Evolutionary conservation across 352 stramenopile species (phyloP), one percentile per base, ranked within the genome.

Genomic region (Pythium folliculosum): DNA sequence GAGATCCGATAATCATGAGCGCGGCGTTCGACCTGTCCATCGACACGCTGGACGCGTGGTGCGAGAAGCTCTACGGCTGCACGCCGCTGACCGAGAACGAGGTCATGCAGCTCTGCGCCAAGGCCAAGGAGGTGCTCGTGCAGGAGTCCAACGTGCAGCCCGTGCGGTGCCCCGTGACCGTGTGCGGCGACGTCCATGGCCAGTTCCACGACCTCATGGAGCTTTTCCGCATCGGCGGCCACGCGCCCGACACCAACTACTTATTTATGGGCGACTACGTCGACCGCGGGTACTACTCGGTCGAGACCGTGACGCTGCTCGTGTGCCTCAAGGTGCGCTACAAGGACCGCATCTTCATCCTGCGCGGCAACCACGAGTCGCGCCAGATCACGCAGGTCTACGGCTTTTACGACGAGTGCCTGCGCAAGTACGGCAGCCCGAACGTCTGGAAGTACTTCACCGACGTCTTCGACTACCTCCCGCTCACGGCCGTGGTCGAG

Each of bases 251-350:
- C 71, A 97, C 96, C 17, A 99, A 99, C 79, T 99, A 99, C 81
- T 79, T 99, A 59, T 99, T 99, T 77, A 98, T 99, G 91, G 97
- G 97, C 48, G 97, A 99, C 81, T 99, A 99, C 73, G 97, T 99
- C n/a, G 97, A 99, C 81, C 80, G 97, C 67, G 97, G 97, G n/a
- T 98, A 99, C 77, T 98, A 99, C 76, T 98, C 94, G 57, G 77
- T 98, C 10, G 92, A 98, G 74, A 96, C 88, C 0, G 88, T 97
- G 19, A 91, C 88, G 60, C 80, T 99, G 62, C 76, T 99, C 21
- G 83, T 98, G 17, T 90, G 81, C 65, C 81, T 98, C 27, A 99
- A 99, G 70, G 92, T 98, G 35, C 85, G 95, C 45, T 98, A 97
- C 81, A 95, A 94, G 47, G 85, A 98, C 67, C 81, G 95, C 43